These are phyloP conservation scores for Myochromella boudieri DNA, from an alignment of 768 basidiomycete genomes.

Conservation along the genomic window DNA sequence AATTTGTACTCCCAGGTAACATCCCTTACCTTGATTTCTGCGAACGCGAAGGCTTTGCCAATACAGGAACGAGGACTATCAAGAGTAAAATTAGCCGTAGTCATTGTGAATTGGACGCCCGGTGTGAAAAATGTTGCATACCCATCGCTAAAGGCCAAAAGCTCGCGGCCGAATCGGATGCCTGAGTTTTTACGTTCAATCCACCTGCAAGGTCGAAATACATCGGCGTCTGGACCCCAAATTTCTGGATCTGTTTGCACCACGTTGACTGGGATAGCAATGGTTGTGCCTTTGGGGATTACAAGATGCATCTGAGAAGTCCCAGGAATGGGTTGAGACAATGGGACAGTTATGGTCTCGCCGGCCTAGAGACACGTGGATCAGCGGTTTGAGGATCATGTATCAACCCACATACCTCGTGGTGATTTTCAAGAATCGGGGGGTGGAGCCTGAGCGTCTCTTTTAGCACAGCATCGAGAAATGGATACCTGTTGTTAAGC, in stretches of 20 bases:
- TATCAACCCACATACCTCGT: slow-evolving; percentile 42
- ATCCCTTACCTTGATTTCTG: slow-evolving; percentile 57
- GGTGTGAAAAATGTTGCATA: slow-evolving; percentile 24
- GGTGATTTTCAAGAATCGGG: slow-evolving; percentile 64
- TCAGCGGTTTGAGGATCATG: slow-evolving; percentile 1
- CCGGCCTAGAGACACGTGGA: slow-evolving; percentile 36
- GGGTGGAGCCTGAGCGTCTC: slow-evolving; percentile 65
- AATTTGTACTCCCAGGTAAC: neutral
- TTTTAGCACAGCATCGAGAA: slow-evolving; percentile 61
- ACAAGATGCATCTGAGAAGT: slow-evolving; percentile 41
- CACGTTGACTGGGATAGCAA: slow-evolving; percentile 57
- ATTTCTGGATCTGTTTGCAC: slow-evolving; percentile 49
- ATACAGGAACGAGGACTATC: slow-evolving; percentile 59
- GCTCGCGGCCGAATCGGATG: slow-evolving; percentile 35
- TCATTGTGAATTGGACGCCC: neutral
- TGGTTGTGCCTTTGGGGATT: slow-evolving; percentile 56
- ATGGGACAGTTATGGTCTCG: slow-evolving; percentile 52
- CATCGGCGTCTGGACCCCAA: slow-evolving; percentile 61
- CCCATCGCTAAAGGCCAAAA: slow-evolving; percentile 63
- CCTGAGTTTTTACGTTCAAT: slow-evolving; percentile 36
- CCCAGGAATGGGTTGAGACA: slow-evolving; percentile 50
- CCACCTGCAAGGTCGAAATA: slow-evolving; percentile 68
- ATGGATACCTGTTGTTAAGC: slow-evolving; percentile 45
- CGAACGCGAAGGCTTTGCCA: slow-evolving; percentile 56
- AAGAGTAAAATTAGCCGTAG: slow-evolving; percentile 6